phyloP scores from a whole-genome alignment of 2,329 filamentous ascomycete genomes.

The Colletotrichum camelliae region DNA sequence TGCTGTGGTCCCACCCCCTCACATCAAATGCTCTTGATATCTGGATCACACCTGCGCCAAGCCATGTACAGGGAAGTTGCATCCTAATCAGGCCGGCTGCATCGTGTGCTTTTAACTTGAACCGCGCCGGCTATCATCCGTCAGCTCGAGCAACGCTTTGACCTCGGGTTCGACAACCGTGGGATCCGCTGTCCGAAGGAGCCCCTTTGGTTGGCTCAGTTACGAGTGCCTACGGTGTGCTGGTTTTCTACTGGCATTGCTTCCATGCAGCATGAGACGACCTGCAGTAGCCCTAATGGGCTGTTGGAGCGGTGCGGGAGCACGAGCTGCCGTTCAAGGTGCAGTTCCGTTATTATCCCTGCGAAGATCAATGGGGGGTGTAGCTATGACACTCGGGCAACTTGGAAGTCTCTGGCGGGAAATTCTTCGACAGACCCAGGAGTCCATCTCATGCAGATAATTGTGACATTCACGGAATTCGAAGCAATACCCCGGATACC shows the following conservation, averaged over 20 bases:
- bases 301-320: neutral
- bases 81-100: neutral
- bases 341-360: conserved; percentile 4
- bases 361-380: conserved; percentile 14
- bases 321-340: neutral
- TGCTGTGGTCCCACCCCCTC: neutral
- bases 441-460: conserved; percentile 2
- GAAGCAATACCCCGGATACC: neutral
- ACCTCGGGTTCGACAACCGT: neutral
- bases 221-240: neutral
- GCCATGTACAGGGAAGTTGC: neutral
- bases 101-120: neutral
- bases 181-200: neutral
- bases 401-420: neutral
- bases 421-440: conserved; percentile 1
- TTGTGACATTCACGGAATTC: neutral
- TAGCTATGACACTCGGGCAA: neutral
- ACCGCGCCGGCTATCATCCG: neutral
- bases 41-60: neutral
- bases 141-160: neutral
- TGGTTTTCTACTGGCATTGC: neutral
- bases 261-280: neutral
- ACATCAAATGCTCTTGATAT: neutral
- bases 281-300: conserved; percentile 12
- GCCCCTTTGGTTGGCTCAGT: neutral